phyloP scores from a whole-genome alignment of 176 grass and related monocot species.

The Puccinellia tenuiflora region DNA sequence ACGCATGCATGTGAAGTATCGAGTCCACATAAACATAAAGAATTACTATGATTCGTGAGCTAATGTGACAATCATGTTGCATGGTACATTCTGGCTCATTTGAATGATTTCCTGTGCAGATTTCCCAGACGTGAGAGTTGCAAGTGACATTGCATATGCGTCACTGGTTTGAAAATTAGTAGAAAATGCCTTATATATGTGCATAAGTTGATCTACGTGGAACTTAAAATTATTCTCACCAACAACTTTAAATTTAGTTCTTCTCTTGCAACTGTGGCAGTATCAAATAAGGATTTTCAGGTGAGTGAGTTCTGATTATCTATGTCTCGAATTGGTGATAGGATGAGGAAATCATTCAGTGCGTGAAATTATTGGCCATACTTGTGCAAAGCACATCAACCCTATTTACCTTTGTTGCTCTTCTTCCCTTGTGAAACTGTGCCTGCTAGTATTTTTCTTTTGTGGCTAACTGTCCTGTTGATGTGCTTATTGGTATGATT shows the following conservation, averaged over 20 bases:
- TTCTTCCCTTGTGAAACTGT: neutral
- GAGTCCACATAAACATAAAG: slow-evolving; percentile 10
- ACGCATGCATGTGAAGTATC: slow-evolving; percentile 29
- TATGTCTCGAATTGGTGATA: slow-evolving; percentile 8
- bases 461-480: neutral
- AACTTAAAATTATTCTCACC: neutral
- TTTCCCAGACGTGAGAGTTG: neutral
- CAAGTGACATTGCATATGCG: neutral
- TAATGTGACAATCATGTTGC: slow-evolving; percentile 21
- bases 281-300: neutral
- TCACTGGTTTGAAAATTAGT: neutral
- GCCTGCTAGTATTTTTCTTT: neutral
- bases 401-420: neutral
- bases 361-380: neutral
- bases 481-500: slow-evolving; percentile 16
- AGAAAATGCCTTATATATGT: neutral
- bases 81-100: neutral
- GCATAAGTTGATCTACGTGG: neutral
- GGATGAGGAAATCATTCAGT: neutral
- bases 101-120: slow-evolving; percentile 28
- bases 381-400: neutral
- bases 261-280: neutral
- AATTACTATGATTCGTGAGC: neutral
- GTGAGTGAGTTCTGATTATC: neutral
- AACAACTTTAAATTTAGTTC: neutral